Evolutionary conservation across 768 basidiomycete species (phyloP).

Genomic region (Termitomyces sp.): DNA sequence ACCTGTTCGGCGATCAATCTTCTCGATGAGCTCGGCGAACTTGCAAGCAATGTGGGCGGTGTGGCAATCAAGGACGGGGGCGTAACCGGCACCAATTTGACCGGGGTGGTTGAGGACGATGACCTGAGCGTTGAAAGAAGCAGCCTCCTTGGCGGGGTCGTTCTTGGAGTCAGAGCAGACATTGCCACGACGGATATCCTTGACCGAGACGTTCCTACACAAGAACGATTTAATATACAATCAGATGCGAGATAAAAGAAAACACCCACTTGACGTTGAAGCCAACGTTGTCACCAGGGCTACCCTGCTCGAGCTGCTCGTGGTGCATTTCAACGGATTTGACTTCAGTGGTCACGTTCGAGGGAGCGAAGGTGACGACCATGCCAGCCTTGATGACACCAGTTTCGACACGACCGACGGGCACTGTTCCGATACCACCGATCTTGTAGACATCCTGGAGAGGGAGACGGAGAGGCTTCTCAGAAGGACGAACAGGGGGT

Average conservation of each 20-base stretch:
- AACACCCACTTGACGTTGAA: conserved; percentile 90
- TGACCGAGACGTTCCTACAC: conserved; percentile 95
- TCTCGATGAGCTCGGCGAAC: conserved; percentile 97
- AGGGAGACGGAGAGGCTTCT: conserved; percentile 99
- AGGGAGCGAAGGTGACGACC: conserved; percentile 94
- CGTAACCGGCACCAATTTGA: conserved; percentile 99
- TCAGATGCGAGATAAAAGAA: background rate
- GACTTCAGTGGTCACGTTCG: conserved; percentile 99
- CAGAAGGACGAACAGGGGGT: conserved; percentile 91
- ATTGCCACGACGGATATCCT: conserved; percentile 99
- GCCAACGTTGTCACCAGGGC: conserved; percentile 98
- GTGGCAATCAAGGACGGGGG: conserved; percentile 99
- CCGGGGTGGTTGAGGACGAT: conserved; percentile 99
- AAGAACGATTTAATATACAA: background rate
- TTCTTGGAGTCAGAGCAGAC: conserved; percentile 99
- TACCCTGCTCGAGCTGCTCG: conserved; percentile 92
- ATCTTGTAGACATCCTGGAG: conserved; percentile 99
- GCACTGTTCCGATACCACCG: conserved; percentile 99
- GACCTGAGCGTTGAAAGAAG: conserved; percentile 99
- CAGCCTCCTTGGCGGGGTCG: conserved; percentile 99
- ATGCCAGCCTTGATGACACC: conserved; percentile 99
- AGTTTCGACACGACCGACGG: conserved; percentile 99
- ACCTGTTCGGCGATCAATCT: conserved; percentile 98
- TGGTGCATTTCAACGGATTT: conserved; percentile 99
- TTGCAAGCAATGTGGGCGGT: conserved; percentile 99